Evolutionary conservation across 176 grass and related monocot species (phyloP).

Genomic region (Metroxylon sagu): DNA sequence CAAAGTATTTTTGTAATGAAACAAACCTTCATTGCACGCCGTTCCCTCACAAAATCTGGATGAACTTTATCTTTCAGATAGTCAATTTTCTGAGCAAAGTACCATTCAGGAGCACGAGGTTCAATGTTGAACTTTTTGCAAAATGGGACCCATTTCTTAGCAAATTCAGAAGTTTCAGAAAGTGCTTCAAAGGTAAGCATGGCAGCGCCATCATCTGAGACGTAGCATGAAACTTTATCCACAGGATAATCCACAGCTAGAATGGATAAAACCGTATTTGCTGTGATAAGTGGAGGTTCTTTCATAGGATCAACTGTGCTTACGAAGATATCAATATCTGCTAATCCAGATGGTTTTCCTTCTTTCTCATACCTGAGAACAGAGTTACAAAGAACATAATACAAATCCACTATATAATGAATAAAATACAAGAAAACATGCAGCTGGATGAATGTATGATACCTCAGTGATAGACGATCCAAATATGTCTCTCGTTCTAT

Average conservation of each 20-base stretch:
- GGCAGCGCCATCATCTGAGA: constrained; percentile 38
- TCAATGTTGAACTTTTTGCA: constrained; percentile 48
- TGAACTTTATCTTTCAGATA: constrained; percentile 50
- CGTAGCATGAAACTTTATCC: constrained; percentile 43
- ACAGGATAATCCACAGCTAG: constrained; percentile 63
- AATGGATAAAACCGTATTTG: constrained; percentile 68
- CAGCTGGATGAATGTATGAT: not conserved
- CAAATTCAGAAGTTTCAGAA: constrained; percentile 36
- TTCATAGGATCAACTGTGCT: constrained; percentile 39
- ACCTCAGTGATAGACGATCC: constrained; percentile 66
- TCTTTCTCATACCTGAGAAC: constrained; percentile 52
- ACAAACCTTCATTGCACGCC: constrained; percentile 41
- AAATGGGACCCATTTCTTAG: constrained; percentile 41
- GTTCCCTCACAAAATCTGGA: constrained; percentile 41
- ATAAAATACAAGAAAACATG: too few relatives aligned
- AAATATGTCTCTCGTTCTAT: constrained; percentile 66
- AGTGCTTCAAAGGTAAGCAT: constrained; percentile 43
- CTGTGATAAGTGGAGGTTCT: constrained; percentile 61
- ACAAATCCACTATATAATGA: too few relatives aligned
- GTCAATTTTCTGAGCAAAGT: constrained; percentile 38
- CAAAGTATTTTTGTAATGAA: not conserved
- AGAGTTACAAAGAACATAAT: not conserved
- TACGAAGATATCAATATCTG: constrained; percentile 41
- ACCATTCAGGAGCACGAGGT: constrained; percentile 40
- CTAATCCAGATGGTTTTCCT: constrained; percentile 43